These are phyloP conservation scores for Leucocoprinus leucothites DNA, from an alignment of 768 basidiomycete species.

Conservation along the genomic window DNA sequence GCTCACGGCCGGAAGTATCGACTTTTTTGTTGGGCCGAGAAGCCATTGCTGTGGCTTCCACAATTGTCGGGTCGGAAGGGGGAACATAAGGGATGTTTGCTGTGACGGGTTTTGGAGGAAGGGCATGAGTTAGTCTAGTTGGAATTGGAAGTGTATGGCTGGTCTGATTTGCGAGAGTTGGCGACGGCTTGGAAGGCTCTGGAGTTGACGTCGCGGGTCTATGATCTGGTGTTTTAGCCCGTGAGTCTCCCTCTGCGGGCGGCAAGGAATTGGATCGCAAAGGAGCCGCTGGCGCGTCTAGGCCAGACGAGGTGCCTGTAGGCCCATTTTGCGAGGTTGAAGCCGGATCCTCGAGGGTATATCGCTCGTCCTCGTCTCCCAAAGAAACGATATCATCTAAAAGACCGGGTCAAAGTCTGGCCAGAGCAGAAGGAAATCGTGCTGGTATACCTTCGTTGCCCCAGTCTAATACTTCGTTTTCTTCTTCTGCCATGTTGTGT, in stretches of 20 bases:
- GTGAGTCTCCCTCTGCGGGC: neutral
- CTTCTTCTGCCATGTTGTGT: constrained; percentile 59
- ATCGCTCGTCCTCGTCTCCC: constrained; percentile 68
- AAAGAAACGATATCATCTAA: constrained; percentile 61
- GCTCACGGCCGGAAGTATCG: constrained; percentile 20
- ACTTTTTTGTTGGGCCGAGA: constrained; percentile 38
- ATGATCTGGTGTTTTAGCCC: neutral
- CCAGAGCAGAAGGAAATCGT: constrained; percentile 13
- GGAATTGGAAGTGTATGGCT: constrained; percentile 20
- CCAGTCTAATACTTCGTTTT: constrained; percentile 73
- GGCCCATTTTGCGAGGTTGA: constrained; percentile 7
- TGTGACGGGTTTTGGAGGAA: constrained; percentile 64
- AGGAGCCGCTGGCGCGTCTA: neutral
- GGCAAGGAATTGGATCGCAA: neutral
- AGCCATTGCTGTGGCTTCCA: constrained; percentile 63
- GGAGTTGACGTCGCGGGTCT: neutral
- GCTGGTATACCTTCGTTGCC: constrained; percentile 39
- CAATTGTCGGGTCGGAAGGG: constrained; percentile 55
- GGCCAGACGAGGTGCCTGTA: neutral
- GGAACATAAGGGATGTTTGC: constrained; percentile 49
- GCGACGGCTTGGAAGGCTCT: constrained; percentile 15
- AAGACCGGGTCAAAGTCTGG: constrained; percentile 40
- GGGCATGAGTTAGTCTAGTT: constrained; percentile 56
- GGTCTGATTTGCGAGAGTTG: constrained; percentile 22
- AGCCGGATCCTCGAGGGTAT: constrained; percentile 24